Evolutionary conservation across 2,329 filamentous ascomycete genomes (phyloP).

Genomic region (Simplicillium sp.): DNA sequence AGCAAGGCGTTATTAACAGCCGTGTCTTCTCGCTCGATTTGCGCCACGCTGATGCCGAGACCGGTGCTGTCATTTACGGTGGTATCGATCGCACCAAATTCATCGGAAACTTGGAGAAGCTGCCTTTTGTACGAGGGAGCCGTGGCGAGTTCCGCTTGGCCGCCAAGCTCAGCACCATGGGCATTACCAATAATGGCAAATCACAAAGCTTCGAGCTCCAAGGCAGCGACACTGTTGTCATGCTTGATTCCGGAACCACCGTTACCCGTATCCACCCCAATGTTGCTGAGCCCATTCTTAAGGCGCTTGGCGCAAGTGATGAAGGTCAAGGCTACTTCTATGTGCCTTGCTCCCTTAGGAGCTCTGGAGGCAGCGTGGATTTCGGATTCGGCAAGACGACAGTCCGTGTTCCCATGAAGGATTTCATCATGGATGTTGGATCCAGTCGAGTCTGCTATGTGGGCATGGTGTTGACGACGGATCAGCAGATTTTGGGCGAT

Average conservation of each 20-base stretch:
- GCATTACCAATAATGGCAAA: constrained; percentile 14
- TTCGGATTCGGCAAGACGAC: constrained; percentile 35
- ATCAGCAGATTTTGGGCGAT: constrained; percentile 34
- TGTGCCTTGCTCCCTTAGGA: constrained; percentile 30
- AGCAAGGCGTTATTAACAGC: constrained; percentile 36
- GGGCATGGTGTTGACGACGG: constrained; percentile 27
- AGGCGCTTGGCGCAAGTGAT: constrained; percentile 28
- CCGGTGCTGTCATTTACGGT: constrained; percentile 43
- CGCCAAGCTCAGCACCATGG: constrained; percentile 19
- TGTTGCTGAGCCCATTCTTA: constrained; percentile 31
- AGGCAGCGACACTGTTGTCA: constrained; percentile 26
- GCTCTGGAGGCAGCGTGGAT: constrained; percentile 29
- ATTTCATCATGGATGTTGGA: constrained; percentile 38
- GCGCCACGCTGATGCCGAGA: constrained; percentile 29
- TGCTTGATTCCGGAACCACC: constrained; percentile 45
- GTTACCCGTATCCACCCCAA: constrained; percentile 33
- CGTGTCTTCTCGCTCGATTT: constrained; percentile 43
- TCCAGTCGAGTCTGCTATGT: constrained; percentile 27
- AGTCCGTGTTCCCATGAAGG: constrained; percentile 32
- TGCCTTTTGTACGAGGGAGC: constrained; percentile 29
- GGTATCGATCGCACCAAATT: constrained; percentile 44
- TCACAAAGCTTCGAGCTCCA: constrained; percentile 15
- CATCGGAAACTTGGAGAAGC: constrained; percentile 31
- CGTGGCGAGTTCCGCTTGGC: constrained; percentile 26
- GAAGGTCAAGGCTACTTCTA: constrained; percentile 32